Evolutionary conservation across 306 rosid genomes (phyloP).

Genomic region (Dryas octopetala): DNA sequence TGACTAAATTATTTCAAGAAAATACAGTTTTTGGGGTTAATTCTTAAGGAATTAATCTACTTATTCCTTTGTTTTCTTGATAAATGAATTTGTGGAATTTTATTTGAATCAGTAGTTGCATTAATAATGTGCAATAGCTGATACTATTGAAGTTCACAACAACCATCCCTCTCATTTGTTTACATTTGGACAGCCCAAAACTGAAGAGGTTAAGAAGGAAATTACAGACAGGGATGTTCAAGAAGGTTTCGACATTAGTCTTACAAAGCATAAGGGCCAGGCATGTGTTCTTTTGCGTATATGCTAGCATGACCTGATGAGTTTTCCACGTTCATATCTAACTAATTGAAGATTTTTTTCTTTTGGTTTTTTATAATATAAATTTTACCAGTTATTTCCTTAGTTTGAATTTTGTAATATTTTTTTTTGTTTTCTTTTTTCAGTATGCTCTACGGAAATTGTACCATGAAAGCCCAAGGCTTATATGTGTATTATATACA

Average conservation of each 20-base stretch:
- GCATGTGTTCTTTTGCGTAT: slow-evolving; percentile 33
- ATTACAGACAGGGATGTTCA: slow-evolving; percentile 74
- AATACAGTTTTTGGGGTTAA: not conserved
- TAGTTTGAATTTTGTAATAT: not conserved
- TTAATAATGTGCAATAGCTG: not conserved
- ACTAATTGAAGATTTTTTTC: not conserved
- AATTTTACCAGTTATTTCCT: not conserved
- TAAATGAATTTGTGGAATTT: not conserved
- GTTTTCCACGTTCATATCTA: not conserved
- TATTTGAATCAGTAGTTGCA: not conserved
- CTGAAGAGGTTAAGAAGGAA: slow-evolving; percentile 89
- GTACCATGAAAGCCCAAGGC: slow-evolving; percentile 96
- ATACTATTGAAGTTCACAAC: not conserved
- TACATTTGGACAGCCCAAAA: slow-evolving; percentile 65
- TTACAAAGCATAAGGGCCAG: slow-evolving; percentile 93
- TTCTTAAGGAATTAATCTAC: not conserved
- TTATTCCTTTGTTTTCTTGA: not conserved
- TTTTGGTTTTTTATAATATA: slow-evolving; percentile 3
- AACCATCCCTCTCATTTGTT: slow-evolving; percentile 20
- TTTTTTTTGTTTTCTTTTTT: slow-evolving; percentile 16
- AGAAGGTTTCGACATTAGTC: slow-evolving; percentile 77
- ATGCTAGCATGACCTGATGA: not conserved
- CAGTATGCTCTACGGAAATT: slow-evolving; percentile 94
- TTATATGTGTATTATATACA: slow-evolving; percentile 82
- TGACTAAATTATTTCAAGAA: not conserved